Percentiles rank a stretch among this genome's conserved stretches.
Conservation (phyloP, 2,329 filamentous ascomycete species). For the Aspergillus ustus region DNA sequence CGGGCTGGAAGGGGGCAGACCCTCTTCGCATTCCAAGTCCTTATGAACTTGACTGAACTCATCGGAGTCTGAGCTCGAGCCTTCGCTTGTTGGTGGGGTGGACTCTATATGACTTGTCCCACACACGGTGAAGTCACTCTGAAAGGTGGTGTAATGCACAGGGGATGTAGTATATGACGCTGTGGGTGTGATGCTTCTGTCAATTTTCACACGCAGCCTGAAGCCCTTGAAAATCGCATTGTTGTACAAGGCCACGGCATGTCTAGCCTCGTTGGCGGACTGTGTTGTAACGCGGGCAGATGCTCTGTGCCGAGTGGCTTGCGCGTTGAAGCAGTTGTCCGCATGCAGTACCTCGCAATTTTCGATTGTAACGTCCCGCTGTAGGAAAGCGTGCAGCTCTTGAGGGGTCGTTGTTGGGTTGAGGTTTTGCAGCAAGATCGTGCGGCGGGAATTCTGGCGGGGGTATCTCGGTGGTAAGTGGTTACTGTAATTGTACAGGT, state of each 20-base stretch:
- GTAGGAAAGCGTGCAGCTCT: conserved; percentile 36
- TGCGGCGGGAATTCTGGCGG: conserved; percentile 22
- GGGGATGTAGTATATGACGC: conserved; percentile 7
- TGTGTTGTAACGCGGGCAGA: conserved; percentile 39
- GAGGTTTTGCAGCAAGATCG: conserved; percentile 36
- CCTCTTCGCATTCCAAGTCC: background rate
- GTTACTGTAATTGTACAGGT: conserved; percentile 18
- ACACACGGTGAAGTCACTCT: background rate
- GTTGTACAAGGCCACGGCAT: conserved; percentile 39
- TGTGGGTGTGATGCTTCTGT: conserved; percentile 26
- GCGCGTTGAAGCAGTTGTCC: conserved; percentile 15
- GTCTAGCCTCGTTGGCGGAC: conserved; percentile 41
- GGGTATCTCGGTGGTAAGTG: conserved; percentile 17
- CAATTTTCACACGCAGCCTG: conserved; percentile 40
- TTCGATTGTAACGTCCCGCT: conserved; percentile 35
- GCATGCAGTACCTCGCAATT: conserved; percentile 37
- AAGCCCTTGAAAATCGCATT: conserved; percentile 39
- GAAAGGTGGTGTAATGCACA: background rate
- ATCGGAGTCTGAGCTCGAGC: conserved; percentile 7
- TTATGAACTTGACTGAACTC: background rate
- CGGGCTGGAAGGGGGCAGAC: background rate
- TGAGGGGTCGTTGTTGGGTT: conserved; percentile 32
- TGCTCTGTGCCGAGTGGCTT: conserved; percentile 27
- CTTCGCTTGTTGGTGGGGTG: conserved; percentile 1
- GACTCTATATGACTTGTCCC: conserved; percentile 6